These are phyloP conservation scores for Pseudonitzschia pungens DNA, from an alignment of 108 stramenopile species.

Conservation along the genomic window DNA sequence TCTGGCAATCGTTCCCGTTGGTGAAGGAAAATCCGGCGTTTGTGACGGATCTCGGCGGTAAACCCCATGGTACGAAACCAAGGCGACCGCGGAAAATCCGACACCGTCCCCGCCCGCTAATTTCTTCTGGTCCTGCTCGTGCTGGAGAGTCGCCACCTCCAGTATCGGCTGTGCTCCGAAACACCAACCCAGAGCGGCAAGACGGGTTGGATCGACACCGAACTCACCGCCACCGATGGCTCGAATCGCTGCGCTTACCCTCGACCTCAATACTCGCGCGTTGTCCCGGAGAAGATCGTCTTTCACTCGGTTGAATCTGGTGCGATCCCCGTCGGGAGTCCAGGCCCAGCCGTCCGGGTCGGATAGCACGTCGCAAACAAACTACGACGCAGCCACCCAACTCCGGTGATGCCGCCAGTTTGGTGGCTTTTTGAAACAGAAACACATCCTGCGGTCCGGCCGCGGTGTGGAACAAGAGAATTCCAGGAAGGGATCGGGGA, in stretches of 20 bases:
- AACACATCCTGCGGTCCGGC: slow-evolving; percentile 79
- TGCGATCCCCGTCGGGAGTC: slow-evolving; percentile 46
- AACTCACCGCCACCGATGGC: slow-evolving; percentile 16
- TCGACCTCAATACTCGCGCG: slow-evolving; percentile 31
- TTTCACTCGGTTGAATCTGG: slow-evolving; percentile 44
- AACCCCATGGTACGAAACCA: slow-evolving; percentile 75
- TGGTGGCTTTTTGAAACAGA: slow-evolving; percentile 64
- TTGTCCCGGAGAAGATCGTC: slow-evolving; percentile 38
- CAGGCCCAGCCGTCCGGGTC: slow-evolving; percentile 71
- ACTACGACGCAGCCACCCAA: slow-evolving; percentile 43
- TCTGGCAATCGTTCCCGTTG: background rate
- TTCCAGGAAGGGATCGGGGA: slow-evolving; percentile 32
- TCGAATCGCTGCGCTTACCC: slow-evolving; percentile 32
- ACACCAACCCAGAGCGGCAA: slow-evolving; percentile 71
- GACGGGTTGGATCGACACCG: slow-evolving; percentile 40
- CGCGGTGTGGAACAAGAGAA: slow-evolving; percentile 75
- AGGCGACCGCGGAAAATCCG: slow-evolving; percentile 26
- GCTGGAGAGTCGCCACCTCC: slow-evolving; percentile 36
- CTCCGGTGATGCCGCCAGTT: slow-evolving; percentile 29
- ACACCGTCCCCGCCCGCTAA: background rate
- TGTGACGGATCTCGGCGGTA: slow-evolving; percentile 44
- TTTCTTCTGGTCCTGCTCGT: slow-evolving; percentile 26
- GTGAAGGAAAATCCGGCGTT: background rate
- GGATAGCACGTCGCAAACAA: slow-evolving; percentile 63
- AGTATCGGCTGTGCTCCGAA: slow-evolving; percentile 70